phyloP scores from a whole-genome alignment of 75 land plant species.

The Cupressus sempervirens region DNA sequence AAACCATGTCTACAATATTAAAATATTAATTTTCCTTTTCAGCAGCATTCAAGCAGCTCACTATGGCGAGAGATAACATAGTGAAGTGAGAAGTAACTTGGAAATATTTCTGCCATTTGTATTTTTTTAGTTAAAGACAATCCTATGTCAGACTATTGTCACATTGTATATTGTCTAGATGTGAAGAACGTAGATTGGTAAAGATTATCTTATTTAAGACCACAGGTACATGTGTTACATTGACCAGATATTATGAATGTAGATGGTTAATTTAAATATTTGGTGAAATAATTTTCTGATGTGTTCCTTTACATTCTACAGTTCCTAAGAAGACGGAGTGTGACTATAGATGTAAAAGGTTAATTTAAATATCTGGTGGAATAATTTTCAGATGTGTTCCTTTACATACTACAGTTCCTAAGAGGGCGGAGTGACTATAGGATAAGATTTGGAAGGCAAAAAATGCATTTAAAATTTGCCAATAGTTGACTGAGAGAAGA shows the following conservation, averaged over 20 bases:
- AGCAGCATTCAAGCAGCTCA: neutral
- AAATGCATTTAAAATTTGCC: neutral
- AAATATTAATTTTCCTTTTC: neutral
- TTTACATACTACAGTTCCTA: neutral
- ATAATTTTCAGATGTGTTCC: neutral
- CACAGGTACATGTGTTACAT: neutral
- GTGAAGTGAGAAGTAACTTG: neutral
- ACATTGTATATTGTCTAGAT: neutral
- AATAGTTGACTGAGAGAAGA: neutral
- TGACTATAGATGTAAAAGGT: neutral
- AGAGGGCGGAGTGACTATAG: neutral
- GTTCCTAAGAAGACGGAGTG: neutral
- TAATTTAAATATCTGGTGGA: neutral
- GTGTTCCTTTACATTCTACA: neutral
- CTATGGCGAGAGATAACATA: neutral
- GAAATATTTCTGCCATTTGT: neutral
- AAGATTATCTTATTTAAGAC: neutral
- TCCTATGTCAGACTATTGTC: neutral
- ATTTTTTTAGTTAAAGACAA: no score
- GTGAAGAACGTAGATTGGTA: neutral
- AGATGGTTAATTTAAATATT: neutral
- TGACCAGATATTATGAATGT: neutral
- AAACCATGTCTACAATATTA: no score
- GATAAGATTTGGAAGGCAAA: neutral
- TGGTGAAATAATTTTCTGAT: neutral